A percentile compares a stretch with the other conserved stretches of the same genome.
Conservation (phyloP, 148 eudicot genomes). For the Beta vulgaris region DNA sequence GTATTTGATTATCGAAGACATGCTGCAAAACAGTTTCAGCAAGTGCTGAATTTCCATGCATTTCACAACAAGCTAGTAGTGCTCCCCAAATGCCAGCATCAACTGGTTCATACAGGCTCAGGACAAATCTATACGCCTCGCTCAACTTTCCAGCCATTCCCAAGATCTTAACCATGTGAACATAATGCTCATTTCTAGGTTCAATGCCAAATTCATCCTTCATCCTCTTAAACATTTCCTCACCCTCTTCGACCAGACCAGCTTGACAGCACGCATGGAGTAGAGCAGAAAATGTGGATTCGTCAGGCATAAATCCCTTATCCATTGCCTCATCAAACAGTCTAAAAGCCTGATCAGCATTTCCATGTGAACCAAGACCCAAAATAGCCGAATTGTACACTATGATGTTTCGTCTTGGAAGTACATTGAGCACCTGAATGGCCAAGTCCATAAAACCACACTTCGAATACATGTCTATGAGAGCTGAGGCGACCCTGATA, state of each 20-base stretch:
- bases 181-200: slow-evolving; percentile 69
- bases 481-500: slow-evolving; percentile 63
- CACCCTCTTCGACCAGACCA: slow-evolving; percentile 62
- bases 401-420: slow-evolving; percentile 43
- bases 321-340: slow-evolving; percentile 44
- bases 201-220: slow-evolving; percentile 51
- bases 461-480: slow-evolving; percentile 78
- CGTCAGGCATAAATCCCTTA: slow-evolving; percentile 53
- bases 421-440: slow-evolving; percentile 34
- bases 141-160: slow-evolving; percentile 72
- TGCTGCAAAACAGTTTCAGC: slow-evolving; percentile 49
- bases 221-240: slow-evolving; percentile 49
- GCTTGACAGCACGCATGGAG: slow-evolving; percentile 77
- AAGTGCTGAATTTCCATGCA: slow-evolving; percentile 50
- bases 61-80: slow-evolving; percentile 72
- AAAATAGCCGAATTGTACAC: slow-evolving; percentile 59
- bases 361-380: slow-evolving; percentile 67
- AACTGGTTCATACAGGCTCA: slow-evolving; percentile 49
- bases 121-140: slow-evolving; percentile 58
- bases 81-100: slow-evolving; percentile 85
- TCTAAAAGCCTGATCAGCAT: slow-evolving; percentile 47
- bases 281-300: slow-evolving; percentile 67
- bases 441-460: slow-evolving; percentile 73
- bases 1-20: slow-evolving; percentile 28
- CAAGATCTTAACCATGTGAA: slow-evolving; percentile 68